Evolutionary conservation across 208 protist species (phyloP).

Genomic region (Leishmania braziliensis): DNA sequence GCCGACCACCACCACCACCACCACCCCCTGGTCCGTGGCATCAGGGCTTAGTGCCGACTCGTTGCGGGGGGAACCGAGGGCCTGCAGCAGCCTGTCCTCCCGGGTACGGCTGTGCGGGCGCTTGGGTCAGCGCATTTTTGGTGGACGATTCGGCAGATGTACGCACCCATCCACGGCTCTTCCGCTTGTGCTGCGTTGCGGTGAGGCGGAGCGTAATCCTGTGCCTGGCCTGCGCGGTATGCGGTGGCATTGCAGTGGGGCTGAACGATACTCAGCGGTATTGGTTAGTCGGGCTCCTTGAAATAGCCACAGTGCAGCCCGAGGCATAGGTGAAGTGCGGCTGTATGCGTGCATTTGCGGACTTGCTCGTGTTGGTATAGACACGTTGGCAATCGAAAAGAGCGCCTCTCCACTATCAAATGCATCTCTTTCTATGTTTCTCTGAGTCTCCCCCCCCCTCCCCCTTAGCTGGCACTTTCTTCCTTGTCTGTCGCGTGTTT

Average conservation of each 20-base stretch:
- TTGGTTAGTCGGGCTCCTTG: not conserved
- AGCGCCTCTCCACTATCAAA: not conserved
- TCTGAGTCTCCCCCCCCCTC: not conserved
- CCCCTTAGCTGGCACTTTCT: not conserved
- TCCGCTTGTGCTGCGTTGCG: not conserved
- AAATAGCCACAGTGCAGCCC: not conserved
- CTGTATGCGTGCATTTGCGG: not conserved
- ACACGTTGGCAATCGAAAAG: not conserved
- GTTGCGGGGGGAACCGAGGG: not conserved
- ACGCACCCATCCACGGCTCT: not conserved
- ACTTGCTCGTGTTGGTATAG: not conserved
- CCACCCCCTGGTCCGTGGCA: not conserved
- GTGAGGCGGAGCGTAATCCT: not conserved
- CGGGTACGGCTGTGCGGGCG: not conserved
- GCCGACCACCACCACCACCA: not conserved
- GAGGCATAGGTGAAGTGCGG: not conserved
- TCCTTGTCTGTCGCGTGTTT: not conserved
- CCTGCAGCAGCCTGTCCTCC: not conserved
- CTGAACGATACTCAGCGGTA: not conserved
- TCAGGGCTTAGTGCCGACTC: not conserved
- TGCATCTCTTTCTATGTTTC: not conserved
- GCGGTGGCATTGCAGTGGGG: not conserved
- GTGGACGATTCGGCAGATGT: not conserved
- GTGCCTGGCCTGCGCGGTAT: not conserved
- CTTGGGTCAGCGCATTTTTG: not conserved